Evolutionary conservation across 1,139 yeast genomes (phyloP), one percentile per base, ranked within the genome.

Genomic region (Wickerhamiella pararugosa): DNA sequence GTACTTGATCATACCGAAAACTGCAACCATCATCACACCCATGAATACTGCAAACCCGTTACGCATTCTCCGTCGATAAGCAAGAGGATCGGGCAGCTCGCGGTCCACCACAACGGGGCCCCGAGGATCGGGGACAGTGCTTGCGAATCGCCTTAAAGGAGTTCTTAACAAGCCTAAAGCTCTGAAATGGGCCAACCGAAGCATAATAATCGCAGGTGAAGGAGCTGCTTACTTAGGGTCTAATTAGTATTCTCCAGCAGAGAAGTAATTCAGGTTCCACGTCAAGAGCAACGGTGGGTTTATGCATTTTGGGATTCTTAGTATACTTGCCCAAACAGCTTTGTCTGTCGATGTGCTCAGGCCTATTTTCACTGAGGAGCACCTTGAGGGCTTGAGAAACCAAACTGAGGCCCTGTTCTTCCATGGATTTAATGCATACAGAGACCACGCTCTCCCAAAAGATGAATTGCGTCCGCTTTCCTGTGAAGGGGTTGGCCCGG

Each of bases 401-500:
- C 76, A 76, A 48, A 75, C 92, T 0, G 62, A 59, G 46, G 54
- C 58, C 2, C 63, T 86, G 41, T 83, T 86, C 52, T 60, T 73
- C 45, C 93, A 82, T 61, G 92, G 82, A 1, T 82, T 92, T 80
- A 55, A 66, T 41, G 69, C 76, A n/a, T 87, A 87, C 56, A 66
- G 81, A 64, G 59, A 62, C 1, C 54, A 69, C 53, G 96, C 86
- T 1, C 84, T 73, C 53, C 97, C 97, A 0, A 72, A 65, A 26
- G 97, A 87, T 59, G 96, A 84, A 55, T 73, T 87, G 6, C 62
- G 70, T 35, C 96, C 97, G 0, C 55, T 82, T 4, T 58, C 78
- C 0, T 87, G 97, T 56, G 60, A 59, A 26, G 80, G 87, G 0
- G 71, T 75, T 43, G 79, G 79, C 1, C 75, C 84, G 6, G 83